These are phyloP conservation scores for Dicorynia guianensis DNA, from an alignment of 306 rosid species.

Conservation along the genomic window DNA sequence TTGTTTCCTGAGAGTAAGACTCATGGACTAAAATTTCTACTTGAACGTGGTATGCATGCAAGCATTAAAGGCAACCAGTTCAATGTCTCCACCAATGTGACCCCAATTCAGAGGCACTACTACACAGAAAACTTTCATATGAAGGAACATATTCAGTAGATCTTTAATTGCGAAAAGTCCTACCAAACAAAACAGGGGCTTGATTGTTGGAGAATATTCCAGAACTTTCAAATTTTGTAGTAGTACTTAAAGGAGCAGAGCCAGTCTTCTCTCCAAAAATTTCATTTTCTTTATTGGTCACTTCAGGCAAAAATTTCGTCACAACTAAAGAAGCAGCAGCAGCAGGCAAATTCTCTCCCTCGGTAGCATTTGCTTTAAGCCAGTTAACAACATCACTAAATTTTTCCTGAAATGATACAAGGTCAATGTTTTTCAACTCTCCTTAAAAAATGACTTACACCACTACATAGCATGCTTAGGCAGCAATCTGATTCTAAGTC, in stretches of 20 bases:
- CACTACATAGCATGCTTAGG: constrained; percentile 9
- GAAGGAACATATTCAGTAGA: background rate
- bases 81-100: constrained; percentile 30
- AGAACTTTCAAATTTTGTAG: constrained; percentile 54
- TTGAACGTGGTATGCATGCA: constrained; percentile 16
- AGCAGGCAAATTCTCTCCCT: constrained; percentile 57
- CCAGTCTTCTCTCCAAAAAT: constrained; percentile 57
- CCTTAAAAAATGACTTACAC: constrained; percentile 22
- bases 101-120: constrained; percentile 27
- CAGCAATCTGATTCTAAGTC: background rate
- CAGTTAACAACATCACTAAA: constrained; percentile 90
- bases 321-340: constrained; percentile 49
- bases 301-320: constrained; percentile 55
- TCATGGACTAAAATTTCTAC: constrained; percentile 7
- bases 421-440: constrained; percentile 29
- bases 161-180: constrained; percentile 20
- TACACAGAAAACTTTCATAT: background rate
- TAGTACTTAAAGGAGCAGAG: constrained; percentile 52
- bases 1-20: constrained; percentile 12
- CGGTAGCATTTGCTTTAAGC: constrained; percentile 79
- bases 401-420: constrained; percentile 70
- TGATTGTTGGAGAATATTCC: constrained; percentile 58
- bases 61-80: constrained; percentile 33
- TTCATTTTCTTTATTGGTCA: constrained; percentile 52
- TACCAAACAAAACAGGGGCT: constrained; percentile 65